Evolutionary conservation across 2,329 filamentous ascomycete species (phyloP).

Genomic region (Lomentospora prolificans): DNA sequence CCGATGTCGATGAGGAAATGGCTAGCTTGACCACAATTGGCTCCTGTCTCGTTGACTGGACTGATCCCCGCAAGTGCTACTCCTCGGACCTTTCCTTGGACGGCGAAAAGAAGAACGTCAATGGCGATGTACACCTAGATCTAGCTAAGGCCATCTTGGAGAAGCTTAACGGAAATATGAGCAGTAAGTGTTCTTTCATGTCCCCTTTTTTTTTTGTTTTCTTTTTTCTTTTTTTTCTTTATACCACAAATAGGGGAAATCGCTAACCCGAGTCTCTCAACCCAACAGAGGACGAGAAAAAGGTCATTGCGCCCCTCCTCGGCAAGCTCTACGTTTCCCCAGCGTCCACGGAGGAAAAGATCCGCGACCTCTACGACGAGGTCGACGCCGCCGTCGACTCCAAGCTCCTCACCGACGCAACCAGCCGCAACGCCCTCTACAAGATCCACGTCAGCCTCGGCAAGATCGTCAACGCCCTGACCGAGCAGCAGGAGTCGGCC

Average conservation of each 20-base stretch:
- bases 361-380: slow-evolving; percentile 47
- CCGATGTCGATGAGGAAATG: slow-evolving; percentile 67
- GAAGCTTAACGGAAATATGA: slow-evolving; percentile 55
- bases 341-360: slow-evolving; percentile 47
- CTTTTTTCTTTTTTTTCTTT: not conserved
- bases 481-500: slow-evolving; percentile 27
- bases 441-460: slow-evolving; percentile 59
- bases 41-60: slow-evolving; percentile 86
- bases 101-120: slow-evolving; percentile 52
- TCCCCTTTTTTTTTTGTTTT: not conserved
- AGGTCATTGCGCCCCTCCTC: slow-evolving; percentile 65
- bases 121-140: slow-evolving; percentile 70
- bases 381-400: slow-evolving; percentile 54
- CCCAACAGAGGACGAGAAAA: slow-evolving; percentile 70
- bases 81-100: slow-evolving; percentile 40
- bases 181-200: slow-evolving; percentile 42
- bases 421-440: slow-evolving; percentile 53
- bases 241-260: not conserved
- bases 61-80: slow-evolving; percentile 75
- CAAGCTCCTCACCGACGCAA: slow-evolving; percentile 48
- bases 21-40: slow-evolving; percentile 69
- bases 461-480: slow-evolving; percentile 55
- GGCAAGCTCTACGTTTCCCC: slow-evolving; percentile 74
- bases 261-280: slow-evolving; percentile 12
- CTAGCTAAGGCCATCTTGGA: slow-evolving; percentile 72